Conservation (phyloP, 768 basidiomycete genomes). For the Phlebiopsis gigantea region DNA sequence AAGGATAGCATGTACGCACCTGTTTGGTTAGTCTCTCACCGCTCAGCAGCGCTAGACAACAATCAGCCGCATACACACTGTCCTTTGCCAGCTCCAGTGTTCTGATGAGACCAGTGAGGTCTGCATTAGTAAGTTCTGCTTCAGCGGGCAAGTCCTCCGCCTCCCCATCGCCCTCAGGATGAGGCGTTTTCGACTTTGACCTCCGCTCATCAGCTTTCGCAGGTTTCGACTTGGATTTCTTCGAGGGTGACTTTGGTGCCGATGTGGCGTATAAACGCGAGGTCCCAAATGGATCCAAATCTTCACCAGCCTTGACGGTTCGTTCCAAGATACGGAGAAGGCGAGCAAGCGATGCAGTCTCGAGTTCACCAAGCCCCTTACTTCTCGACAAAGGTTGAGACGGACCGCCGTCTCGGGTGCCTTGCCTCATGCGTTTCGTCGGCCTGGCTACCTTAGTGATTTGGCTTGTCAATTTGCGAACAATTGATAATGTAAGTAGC, state of each 20-base stretch:
- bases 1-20: constrained; percentile 36
- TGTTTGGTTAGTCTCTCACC: constrained; percentile 83
- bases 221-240: constrained; percentile 35
- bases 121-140: constrained; percentile 34
- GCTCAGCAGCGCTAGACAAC: constrained; percentile 70
- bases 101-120: constrained; percentile 46
- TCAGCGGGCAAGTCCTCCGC: constrained; percentile 18
- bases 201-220: constrained; percentile 28
- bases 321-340: constrained; percentile 76
- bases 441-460: constrained; percentile 65
- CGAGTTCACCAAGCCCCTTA: constrained; percentile 61
- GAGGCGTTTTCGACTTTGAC: constrained; percentile 40
- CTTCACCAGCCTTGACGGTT: constrained; percentile 71
- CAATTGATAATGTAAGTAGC: constrained; percentile 47
- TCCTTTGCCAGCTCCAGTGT: constrained; percentile 61
- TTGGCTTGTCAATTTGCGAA: constrained; percentile 67
- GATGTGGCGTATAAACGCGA: constrained; percentile 7
- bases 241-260: constrained; percentile 13
- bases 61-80: constrained; percentile 79
- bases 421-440: constrained; percentile 58
- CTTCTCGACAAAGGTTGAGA: constrained; percentile 30
- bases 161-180: constrained; percentile 30
- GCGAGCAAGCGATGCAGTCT: constrained; percentile 54
- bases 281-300: constrained; percentile 62
- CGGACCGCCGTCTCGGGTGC: constrained; percentile 29